Conservation (phyloP, 805 yeast species). For the Cyberlindnera euphorbiae region DNA sequence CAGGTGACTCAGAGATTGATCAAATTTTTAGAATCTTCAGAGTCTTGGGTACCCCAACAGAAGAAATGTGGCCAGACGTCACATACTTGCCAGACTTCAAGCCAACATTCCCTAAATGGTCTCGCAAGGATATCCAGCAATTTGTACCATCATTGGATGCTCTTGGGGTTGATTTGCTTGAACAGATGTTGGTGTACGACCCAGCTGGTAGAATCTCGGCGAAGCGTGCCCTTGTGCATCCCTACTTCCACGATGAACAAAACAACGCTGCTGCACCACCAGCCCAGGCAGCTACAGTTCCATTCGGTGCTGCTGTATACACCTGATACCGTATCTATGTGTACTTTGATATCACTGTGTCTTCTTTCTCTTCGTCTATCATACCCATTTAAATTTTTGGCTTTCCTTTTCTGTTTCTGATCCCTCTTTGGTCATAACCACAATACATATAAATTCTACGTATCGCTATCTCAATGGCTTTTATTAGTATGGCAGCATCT, state of each 20-base stretch:
- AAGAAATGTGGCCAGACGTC: conserved; percentile 93
- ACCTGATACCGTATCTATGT: too few relatives aligned
- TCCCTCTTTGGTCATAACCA: too few relatives aligned
- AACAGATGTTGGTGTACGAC: conserved; percentile 78
- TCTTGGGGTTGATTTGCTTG: conserved; percentile 80
- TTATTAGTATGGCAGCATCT: too few relatives aligned
- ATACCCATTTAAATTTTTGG: too few relatives aligned
- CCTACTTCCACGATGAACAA: conserved; percentile 73
- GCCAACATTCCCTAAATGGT: conserved; percentile 90
- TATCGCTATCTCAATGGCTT: too few relatives aligned
- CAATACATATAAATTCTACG: too few relatives aligned
- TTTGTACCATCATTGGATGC: conserved; percentile 76
- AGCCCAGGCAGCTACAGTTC: too few relatives aligned
- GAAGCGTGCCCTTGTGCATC: conserved; percentile 84
- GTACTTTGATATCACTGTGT: too few relatives aligned
- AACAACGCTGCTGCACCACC: neutral
- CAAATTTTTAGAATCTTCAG: conserved; percentile 92
- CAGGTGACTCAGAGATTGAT: conserved; percentile 97
- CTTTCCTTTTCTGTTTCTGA: too few relatives aligned
- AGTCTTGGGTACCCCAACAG: conserved; percentile 90
- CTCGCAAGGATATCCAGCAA: conserved; percentile 61
- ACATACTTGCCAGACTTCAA: conserved; percentile 87
- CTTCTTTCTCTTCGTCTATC: too few relatives aligned
- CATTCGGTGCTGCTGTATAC: too few relatives aligned
- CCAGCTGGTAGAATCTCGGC: conserved; percentile 94